Base-by-base conservation (phyloP, 1,284 basidiomycete genomes). In the Volvariella volvacea region DNA sequence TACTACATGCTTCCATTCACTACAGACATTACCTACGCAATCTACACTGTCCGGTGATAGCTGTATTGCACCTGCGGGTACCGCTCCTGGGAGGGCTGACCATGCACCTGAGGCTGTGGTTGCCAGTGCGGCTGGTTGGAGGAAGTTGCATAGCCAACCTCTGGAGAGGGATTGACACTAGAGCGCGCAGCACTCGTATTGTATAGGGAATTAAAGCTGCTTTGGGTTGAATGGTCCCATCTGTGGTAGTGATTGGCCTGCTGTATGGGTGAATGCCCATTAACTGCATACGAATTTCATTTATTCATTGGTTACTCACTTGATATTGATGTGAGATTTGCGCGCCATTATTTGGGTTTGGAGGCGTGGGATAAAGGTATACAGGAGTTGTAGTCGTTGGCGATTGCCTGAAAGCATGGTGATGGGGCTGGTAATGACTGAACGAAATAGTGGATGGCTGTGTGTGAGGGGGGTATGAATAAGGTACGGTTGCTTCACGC, bases 401-500 rank as follows among this genome's bases (percentile, higher is more conserved):
- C 51, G 39, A 38, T 50, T 52, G 9, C 6, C 66, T 63, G 39
- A 74, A 74, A 3, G 63, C 66, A 21, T 61, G 68, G 39, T 70
- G 70, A 32, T 69, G 64, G 10, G 73, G 73, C 50, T 75, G 73
- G 51, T 76, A 77, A 53, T 76, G 73, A 17, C 65, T 66, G 53
- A 76, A 76, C 1, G 73, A 64, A 44, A 67, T 61, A 19, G 54
- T 43, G 37, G 39, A 17, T 15, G 45, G 41, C 14, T 52, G 48
- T 17, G 55, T 42, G 22, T 47, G 48, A 43, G 48, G 50, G 43
- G 43, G 49, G 40, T 39, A 43, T 34, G 51, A 52, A 14, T 39
- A 46, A 44, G 42, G 12, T 12, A 28, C 25, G 25, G 25, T 28
- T 28, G 25, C 25, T 28, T 6, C 6, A 28, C 6, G 25, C 12